Base-by-base conservation (phyloP, 192 early-diverging fungal species). In the Cetraspora pellucida region DNA sequence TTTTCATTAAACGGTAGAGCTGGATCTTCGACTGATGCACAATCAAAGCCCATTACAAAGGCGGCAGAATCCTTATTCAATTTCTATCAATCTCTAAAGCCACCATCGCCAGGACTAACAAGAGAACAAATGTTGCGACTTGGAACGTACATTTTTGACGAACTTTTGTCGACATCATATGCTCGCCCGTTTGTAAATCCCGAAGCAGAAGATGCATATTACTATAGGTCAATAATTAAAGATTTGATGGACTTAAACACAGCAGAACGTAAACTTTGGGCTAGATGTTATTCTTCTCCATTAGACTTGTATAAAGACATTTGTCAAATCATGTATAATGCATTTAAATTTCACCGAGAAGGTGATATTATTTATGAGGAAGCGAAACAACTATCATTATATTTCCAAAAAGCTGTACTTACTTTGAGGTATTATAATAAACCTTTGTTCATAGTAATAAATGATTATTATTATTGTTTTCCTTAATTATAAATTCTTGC, bases 231-330 rank as follows among this genome's bases (percentile, higher is more conserved):
- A 7, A 69, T 83, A 28, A 85, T 89, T 59, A 81, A 80, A 43
- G 72, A 83, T 16, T 82, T 86, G 11, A 89, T 87, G 85, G 88
- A 89, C 66, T 44, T 89, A 47, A 80, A 70, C 9, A 87, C 87
- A 0, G 82, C 85, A 23, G 88, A 89, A 47, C 74, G 79, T 10
- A 89, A 83, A 71, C 77, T 89, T 3, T 89, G 86, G 85, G 46
- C 59, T 25, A 25, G 74, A 64, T n/a, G 49, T 28, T 75, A 75
- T 44, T 23, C 14, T 21, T 25, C 59, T 11, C 14, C 61, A 17
- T 54, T 49, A 10, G 60, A 75, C 13, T 31, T 75, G 0, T 75
- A 75, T 17, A 19, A n/a, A 6, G 74, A 75, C 63, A 21, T 75
- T 27, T 61, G 59, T 8, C 74, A 75, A 30, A 75, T 75, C 25